These are phyloP conservation scores for Polymyxa betae DNA, from an alignment of 208 protist genomes.

Conservation along the genomic window DNA sequence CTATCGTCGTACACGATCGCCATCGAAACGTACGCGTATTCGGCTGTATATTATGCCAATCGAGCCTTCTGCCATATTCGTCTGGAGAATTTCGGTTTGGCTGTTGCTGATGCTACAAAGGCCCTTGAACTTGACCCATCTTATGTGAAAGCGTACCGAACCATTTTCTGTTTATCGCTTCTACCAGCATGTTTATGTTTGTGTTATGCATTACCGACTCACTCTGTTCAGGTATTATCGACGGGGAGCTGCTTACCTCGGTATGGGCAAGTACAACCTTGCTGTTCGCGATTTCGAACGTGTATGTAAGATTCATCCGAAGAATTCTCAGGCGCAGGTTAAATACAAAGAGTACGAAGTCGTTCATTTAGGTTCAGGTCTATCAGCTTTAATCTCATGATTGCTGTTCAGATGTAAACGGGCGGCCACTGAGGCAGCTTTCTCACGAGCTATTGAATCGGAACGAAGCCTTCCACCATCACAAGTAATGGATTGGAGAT, in stretches of 20 bases:
- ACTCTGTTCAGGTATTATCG: conserved; percentile 29
- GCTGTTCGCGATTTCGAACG: conserved; percentile 3
- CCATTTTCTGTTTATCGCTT: not conserved
- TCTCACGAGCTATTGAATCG: conserved; percentile 4
- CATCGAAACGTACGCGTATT: not conserved
- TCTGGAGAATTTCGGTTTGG: conserved; percentile 48
- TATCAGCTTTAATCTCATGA: not conserved
- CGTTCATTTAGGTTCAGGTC: not conserved
- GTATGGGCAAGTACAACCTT: conserved; percentile 12
- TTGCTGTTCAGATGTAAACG: conserved; percentile 1
- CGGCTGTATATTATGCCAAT: conserved; percentile 34
- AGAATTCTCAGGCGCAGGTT: not conserved
- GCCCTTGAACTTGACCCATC: conserved; percentile 12
- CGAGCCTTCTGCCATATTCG: conserved; percentile 39
- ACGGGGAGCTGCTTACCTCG: not conserved
- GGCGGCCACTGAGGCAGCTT: conserved; percentile 14
- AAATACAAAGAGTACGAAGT: conserved; percentile 13
- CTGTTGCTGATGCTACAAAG: not conserved
- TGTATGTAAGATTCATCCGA: conserved; percentile 28
- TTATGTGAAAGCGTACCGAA: conserved; percentile 18
- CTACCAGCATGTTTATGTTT: not conserved
- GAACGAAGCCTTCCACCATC: not conserved
- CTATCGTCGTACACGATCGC: not conserved
- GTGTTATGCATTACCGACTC: not conserved
- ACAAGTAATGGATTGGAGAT: conserved; percentile 23